phyloP scores from a whole-genome alignment of 1,284 basidiomycete genomes.

The Heterobasidion occidentale region DNA sequence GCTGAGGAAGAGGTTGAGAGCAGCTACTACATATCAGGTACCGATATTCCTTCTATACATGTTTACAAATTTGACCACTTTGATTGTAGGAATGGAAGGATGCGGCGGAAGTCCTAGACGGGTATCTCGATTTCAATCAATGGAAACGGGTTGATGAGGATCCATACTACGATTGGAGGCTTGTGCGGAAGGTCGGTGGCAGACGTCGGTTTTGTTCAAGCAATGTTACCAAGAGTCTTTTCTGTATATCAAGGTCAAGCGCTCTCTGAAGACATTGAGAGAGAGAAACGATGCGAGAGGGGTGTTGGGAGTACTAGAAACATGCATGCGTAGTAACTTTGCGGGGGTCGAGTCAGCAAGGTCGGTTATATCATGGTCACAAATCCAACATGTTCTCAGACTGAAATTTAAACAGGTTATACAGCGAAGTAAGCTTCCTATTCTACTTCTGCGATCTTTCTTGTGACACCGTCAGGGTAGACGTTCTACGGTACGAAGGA shows the following conservation, averaged over 20 bases:
- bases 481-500: slow-evolving; percentile 88
- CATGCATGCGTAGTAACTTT: slow-evolving; percentile 91
- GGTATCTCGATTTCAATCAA: slow-evolving; percentile 74
- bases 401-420: slow-evolving; percentile 45
- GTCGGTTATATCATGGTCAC: slow-evolving; percentile 22
- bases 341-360: slow-evolving; percentile 87
- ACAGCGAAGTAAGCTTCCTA: slow-evolving; percentile 65
- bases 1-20: slow-evolving; percentile 69
- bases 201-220: background rate
- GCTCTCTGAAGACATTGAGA: slow-evolving; percentile 54
- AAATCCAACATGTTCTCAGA: background rate
- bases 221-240: background rate
- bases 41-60: background rate
- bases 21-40: slow-evolving; percentile 63
- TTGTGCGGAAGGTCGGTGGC: slow-evolving; percentile 59
- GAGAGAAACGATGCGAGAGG: slow-evolving; percentile 76
- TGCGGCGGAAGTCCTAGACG: slow-evolving; percentile 74
- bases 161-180: slow-evolving; percentile 82
- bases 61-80: background rate
- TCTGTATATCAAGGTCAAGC: slow-evolving; percentile 39
- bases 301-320: slow-evolving; percentile 85
- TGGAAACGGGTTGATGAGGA: slow-evolving; percentile 89
- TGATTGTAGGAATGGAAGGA: slow-evolving; percentile 71
- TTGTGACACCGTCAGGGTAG: slow-evolving; percentile 29
- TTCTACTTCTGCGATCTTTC: slow-evolving; percentile 4